These are phyloP conservation scores for Lasiosphaeris hirsuta DNA, from an alignment of 495 filamentous ascomycete genomes.

Conservation along the genomic window DNA sequence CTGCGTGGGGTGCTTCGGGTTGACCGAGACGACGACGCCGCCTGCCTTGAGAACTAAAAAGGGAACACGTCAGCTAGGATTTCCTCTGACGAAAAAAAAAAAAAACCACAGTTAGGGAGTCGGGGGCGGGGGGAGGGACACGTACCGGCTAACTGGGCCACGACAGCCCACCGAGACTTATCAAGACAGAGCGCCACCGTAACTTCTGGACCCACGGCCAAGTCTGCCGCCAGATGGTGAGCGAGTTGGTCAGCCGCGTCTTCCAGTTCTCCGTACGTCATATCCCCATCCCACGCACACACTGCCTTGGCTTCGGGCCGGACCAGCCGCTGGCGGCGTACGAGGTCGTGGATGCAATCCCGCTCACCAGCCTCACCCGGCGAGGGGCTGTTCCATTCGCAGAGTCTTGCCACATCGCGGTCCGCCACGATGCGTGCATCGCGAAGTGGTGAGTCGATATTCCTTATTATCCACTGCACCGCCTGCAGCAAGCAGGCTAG, in stretches of 20 bases:
- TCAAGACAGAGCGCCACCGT: slow-evolving; percentile 54
- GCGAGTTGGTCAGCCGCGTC: slow-evolving; percentile 47
- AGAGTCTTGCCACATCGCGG: no score
- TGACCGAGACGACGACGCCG: slow-evolving; percentile 39
- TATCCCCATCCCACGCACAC: slow-evolving; percentile 55
- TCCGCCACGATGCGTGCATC: no score
- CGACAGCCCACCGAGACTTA: slow-evolving; percentile 52
- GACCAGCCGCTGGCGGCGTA: slow-evolving; percentile 28
- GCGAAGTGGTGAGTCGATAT: no score
- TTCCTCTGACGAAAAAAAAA: no score
- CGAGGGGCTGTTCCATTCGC: no score
- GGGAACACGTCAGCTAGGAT: no score
- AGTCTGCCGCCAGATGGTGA: slow-evolving; percentile 39
- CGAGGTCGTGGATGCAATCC: slow-evolving; percentile 44
- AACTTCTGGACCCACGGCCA: slow-evolving; percentile 43
- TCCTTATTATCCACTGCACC: no score
- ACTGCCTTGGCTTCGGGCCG: slow-evolving; percentile 33
- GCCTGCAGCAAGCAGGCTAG: no score
- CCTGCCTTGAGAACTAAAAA: no score
- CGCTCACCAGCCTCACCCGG: no score
- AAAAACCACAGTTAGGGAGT: no score
- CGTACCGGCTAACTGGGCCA: slow-evolving; percentile 52
- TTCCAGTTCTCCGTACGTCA: slow-evolving; percentile 57
- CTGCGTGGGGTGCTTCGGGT: slow-evolving; percentile 47
- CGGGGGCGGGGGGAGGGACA: no score